Base-by-base conservation (phyloP, 208 protist species). In the Crithidia acanthocephali region DNA sequence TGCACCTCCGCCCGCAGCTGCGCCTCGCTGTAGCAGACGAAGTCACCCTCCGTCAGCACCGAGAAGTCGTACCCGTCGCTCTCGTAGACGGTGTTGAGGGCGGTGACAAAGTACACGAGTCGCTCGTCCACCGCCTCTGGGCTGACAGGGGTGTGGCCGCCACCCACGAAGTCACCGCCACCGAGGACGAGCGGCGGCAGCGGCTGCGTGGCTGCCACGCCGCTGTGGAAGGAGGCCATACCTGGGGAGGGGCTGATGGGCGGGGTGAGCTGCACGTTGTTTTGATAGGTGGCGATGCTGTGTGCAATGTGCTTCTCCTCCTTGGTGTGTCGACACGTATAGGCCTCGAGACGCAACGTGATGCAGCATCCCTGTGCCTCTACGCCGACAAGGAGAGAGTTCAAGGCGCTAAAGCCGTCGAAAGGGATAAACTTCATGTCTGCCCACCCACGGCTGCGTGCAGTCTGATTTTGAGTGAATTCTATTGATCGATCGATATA, bases 51-150 rank as follows among this genome's bases (percentile, higher is more conserved):
- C 13, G 73, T 79, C 48, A 94, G 80, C 4, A 90, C 83, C 4
- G 88, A 85, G 69, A 94, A 94, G 68, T 94, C 88, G 71, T 91
- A 94, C 35, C 88, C 88, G 53, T 94, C 88, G 27, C 80, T 74
- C 40, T 76, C 79, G 76, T 91, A 91, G 4, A 94, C 65, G 65
- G 68, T 80, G 70, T 94, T 94, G 40, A 94, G 68, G 1, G 85
- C 85, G 4, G 86, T 85, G 32, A 91, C 88, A 42, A 88, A 83
- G 70, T 76, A 94, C 13, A 94, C 74, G 1, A 94, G 75, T 2
- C 88, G 78, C 33, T 94, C 86, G 55, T 94, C 84, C 51, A 94
- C 79, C 33, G 78, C 73, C 37, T 68, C 48, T 44, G 80, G 32
- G 63, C 57, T 64, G 56, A 74, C 44, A 27, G 72, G 58, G 62